Evolutionary conservation across 805 yeast genomes (phyloP), one percentile per base, ranked within the genome.

Genomic region (Alloascoidea africana): DNA sequence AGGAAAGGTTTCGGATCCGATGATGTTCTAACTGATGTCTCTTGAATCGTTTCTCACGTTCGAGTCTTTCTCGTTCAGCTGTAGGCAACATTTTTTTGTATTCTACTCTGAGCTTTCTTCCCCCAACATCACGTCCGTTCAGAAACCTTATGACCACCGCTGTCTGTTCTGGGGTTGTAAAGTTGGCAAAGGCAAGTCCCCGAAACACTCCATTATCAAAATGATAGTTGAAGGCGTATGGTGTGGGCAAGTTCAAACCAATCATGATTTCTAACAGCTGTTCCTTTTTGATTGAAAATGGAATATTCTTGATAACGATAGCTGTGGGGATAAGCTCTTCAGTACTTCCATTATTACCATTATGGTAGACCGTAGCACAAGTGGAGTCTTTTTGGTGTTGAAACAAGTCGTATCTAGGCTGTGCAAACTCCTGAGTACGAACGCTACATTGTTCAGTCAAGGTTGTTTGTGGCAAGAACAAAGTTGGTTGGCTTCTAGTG

Each of bases 131-230:
- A 47, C 86, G 66, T 5, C 89, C 86, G 50, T 82, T 82, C 47
- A 82, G 60, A 36, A 68, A 68, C 38, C 68, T 70, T 13, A 82
- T 86, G 11, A 82, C 89, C 54, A 72, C 57, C 2, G 83, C 68
- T 4, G 94, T 81, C 53, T 82, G 93, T 40, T 78, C 86, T n/a
- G 86, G 73, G 18, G 84, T 76, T 18, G 87, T 79, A 54, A 82
- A 82, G 53, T 82, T 82, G 1, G 94, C 94, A 63, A 82, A 82
- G 0, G 93, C 93, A 47, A 82, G 65, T 18, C 94, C 94, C 48
- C 94, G 66, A 51, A 82, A 82, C 1, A 82, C 89, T n/a, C 94
- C 94, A 53, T 82, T 82, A 56, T 82, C 94, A 52, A 82, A 82
- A 59, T 82, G 94, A 55, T 82, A 82, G 56, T 82, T 82, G 58